phyloP scores from a whole-genome alignment of 1,139 yeast genomes.

The Trichomonascaceae sp. region DNA sequence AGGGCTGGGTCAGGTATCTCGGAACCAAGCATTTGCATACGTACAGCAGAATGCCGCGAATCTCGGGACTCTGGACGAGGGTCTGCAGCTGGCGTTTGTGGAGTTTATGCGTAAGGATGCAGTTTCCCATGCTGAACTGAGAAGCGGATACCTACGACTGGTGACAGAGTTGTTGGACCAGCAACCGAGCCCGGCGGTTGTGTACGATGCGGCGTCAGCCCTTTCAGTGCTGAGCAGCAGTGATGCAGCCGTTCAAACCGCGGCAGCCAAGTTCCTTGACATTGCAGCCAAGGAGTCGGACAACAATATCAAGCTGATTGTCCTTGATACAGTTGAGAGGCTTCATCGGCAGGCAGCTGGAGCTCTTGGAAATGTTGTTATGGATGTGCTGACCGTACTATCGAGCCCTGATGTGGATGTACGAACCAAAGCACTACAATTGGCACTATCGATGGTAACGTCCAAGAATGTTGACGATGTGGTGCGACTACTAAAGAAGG shows the following conservation, averaged over 20 bases:
- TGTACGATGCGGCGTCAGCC: constrained; percentile 85
- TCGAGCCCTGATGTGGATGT: constrained; percentile 85
- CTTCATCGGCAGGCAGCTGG: constrained; percentile 71
- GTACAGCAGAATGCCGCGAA: constrained; percentile 57
- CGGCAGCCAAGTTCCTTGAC: constrained; percentile 76
- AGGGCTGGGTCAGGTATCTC: constrained; percentile 67
- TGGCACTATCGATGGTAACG: constrained; percentile 66
- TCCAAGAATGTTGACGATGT: constrained; percentile 92
- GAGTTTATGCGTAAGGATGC: constrained; percentile 88
- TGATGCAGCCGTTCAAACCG: constrained; percentile 57
- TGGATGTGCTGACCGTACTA: constrained; percentile 78
- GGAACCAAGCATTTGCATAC: constrained; percentile 74
- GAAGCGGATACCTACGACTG: constrained; percentile 57
- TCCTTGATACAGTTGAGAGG: constrained; percentile 73
- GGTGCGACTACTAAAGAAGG: constrained; percentile 81
- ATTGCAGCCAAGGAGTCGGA: constrained; percentile 87
- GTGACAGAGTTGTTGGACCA: constrained; percentile 63
- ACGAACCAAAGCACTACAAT: constrained; percentile 74
- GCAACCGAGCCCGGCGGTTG: constrained; percentile 59
- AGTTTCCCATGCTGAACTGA: constrained; percentile 45
- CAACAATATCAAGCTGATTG: constrained; percentile 84
- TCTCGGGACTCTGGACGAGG: constrained; percentile 64
- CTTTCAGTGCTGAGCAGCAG: constrained; percentile 60
- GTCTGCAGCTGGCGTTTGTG: constrained; percentile 78
- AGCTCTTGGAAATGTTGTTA: constrained; percentile 66